These are phyloP conservation scores for Naganishia onofrii DNA, from an alignment of 768 basidiomycete species.

Conservation along the genomic window DNA sequence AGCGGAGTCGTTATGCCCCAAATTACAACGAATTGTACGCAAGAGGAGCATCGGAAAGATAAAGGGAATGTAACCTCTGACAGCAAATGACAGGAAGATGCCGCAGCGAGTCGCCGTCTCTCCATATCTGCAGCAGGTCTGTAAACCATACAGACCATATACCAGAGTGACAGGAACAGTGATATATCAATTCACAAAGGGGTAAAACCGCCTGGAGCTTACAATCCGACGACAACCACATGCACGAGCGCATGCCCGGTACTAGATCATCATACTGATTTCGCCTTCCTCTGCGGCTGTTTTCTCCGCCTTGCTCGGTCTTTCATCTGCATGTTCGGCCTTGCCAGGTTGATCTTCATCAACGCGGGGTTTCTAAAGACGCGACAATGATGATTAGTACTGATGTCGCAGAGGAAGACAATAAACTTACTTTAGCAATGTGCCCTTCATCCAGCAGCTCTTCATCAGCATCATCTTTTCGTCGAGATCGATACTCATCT, in stretches of 20 bases:
- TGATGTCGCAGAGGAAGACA: neutral
- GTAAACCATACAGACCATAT: neutral
- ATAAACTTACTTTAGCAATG: slow-evolving; percentile 23
- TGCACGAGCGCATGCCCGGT: neutral
- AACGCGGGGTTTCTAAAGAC: slow-evolving; percentile 26
- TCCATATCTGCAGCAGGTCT: neutral
- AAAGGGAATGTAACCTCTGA: too few species aligned
- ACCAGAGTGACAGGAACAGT: neutral
- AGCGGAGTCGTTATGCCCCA: neutral
- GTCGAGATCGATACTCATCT: slow-evolving; percentile 31
- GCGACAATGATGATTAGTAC: neutral
- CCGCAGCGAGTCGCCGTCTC: too few species aligned
- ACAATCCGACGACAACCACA: neutral
- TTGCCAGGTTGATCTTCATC: slow-evolving; percentile 3
- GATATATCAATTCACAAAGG: neutral
- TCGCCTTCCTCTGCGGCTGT: slow-evolving; percentile 2
- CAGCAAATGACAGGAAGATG: neutral
- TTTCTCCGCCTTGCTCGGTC: neutral
- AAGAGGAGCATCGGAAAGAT: too few species aligned
- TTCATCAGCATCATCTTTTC: slow-evolving; percentile 24
- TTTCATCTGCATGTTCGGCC: neutral
- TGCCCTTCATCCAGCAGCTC: slow-evolving; percentile 7
- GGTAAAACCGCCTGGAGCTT: neutral
- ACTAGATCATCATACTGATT: slow-evolving; percentile 20
- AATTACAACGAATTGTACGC: too few species aligned